Conservation (phyloP, 75 land plant species). For the Pinus albicaulis region DNA sequence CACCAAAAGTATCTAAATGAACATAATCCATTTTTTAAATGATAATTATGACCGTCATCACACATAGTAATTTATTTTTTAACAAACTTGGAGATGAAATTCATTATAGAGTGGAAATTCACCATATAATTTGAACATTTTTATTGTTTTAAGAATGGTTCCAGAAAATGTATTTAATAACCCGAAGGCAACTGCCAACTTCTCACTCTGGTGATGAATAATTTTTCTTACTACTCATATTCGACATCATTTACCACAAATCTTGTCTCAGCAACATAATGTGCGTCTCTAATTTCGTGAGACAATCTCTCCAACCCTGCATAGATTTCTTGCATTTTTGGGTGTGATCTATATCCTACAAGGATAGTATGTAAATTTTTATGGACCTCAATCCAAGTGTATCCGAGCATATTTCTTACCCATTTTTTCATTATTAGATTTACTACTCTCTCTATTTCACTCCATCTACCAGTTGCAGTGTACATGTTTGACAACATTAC, state of each 20-base stretch:
- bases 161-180: conserved; percentile 2
- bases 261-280: neutral
- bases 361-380: neutral
- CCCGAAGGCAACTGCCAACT: conserved; percentile 8
- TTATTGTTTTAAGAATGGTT: neutral
- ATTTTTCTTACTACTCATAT: neutral
- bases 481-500: conserved; percentile 14
- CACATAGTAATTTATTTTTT: neutral
- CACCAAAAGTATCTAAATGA: conserved; percentile 5
- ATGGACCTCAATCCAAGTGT: conserved; percentile 15
- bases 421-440: neutral
- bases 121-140: neutral
- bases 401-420: neutral
- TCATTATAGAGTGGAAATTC: conserved; percentile 6
- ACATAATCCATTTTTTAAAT: conserved; percentile 9
- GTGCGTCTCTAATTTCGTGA: neutral
- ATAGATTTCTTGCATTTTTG: conserved; percentile 7
- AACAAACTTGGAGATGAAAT: conserved; percentile 10
- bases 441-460: neutral
- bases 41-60: neutral
- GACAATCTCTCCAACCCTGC: conserved; percentile 8
- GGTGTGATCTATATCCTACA: neutral
- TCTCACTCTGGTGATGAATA: conserved; percentile 4
- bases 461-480: conserved; percentile 7
- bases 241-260: neutral